Evolutionary conservation across 352 stramenopile species (phyloP), one percentile per base, ranked within the genome.

Genomic region (Globisporangium heterothallicum): DNA sequence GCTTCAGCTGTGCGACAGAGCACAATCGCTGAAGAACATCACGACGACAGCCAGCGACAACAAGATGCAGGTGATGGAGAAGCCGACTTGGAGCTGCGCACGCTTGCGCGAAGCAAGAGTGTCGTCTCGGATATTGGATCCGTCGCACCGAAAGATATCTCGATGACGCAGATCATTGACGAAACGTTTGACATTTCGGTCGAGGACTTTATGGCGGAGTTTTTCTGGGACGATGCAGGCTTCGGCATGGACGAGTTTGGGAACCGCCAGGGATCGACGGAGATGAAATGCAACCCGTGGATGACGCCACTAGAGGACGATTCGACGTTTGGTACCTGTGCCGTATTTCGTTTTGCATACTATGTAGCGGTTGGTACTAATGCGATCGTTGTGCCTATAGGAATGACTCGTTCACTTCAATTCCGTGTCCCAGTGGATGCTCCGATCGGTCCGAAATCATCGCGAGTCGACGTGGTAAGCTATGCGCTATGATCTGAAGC

Each of bases 371-470:
- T 6, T 38, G 32, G n/a, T n/a, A n/a, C 12, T 10, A 4, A 18
- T 38, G n/a, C n/a, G 32, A 38, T 16, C 32, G 32, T 1, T 29
- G 38, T 51, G 25, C 59, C 40, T 32, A 44, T 59, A 72, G 79
- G 74, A 0, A 71, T 69, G 56, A 88, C 74, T 16, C 74, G 84
- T 4, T 81, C 77, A 19, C 46, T 87, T n/a, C 77, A 81, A 55
- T 92, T 92, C 25, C 75, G 78, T 19, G 66, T 88, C 8, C 84
- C 84, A 6, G 70, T 94, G 4, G 81, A 91, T 29, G 78, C 84
- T 25, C 81, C 84, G 3, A 88, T 94, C 24, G 84, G 84, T 2
- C 84, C 84, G 6, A 91, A 88, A 32, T 89, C 78, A 14, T 89
- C 84, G 6, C 71, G 74, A n/a, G 81, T 94, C 19, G 74, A 94